phyloP scores from a whole-genome alignment of 371 early-diverging fungal species.

The Actinomucor elegans region DNA sequence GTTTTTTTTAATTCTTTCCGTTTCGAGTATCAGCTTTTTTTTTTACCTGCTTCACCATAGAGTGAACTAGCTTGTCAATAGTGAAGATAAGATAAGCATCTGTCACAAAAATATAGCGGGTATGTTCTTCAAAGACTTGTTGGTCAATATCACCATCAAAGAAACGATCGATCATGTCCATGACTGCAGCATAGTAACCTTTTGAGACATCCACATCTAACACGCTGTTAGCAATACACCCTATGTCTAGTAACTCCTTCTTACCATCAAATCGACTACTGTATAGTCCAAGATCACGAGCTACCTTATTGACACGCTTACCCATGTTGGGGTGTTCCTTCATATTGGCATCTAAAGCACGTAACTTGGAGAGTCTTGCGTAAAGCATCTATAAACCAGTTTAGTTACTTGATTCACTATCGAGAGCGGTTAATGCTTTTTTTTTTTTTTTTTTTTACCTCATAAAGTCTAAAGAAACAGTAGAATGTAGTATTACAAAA shows the following conservation, averaged over 20 bases:
- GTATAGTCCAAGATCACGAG: constrained; percentile 80
- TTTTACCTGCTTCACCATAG: constrained; percentile 78
- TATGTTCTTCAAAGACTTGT: constrained; percentile 87
- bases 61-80: constrained; percentile 81
- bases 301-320: constrained; percentile 72
- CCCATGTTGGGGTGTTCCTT: constrained; percentile 56
- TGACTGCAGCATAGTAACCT: constrained; percentile 75
- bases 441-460: constrained; percentile 49
- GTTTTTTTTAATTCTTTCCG: no score
- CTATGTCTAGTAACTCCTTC: background rate
- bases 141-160: constrained; percentile 85
- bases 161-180: constrained; percentile 76
- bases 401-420: no score
- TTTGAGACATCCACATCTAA: constrained; percentile 49
- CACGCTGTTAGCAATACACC: background rate
- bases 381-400: constrained; percentile 69
- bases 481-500: constrained; percentile 82
- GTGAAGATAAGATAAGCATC: constrained; percentile 87
- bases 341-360: constrained; percentile 65
- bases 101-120: constrained; percentile 84
- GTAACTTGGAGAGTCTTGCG: constrained; percentile 77
- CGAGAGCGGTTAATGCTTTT: no score
- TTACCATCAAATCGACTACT: constrained; percentile 55
- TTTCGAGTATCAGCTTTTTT: background rate
- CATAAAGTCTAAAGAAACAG: constrained; percentile 86